phyloP scores from a whole-genome alignment of 192 early-diverging fungal species.

The Chytriomyces hyalinus region DNA sequence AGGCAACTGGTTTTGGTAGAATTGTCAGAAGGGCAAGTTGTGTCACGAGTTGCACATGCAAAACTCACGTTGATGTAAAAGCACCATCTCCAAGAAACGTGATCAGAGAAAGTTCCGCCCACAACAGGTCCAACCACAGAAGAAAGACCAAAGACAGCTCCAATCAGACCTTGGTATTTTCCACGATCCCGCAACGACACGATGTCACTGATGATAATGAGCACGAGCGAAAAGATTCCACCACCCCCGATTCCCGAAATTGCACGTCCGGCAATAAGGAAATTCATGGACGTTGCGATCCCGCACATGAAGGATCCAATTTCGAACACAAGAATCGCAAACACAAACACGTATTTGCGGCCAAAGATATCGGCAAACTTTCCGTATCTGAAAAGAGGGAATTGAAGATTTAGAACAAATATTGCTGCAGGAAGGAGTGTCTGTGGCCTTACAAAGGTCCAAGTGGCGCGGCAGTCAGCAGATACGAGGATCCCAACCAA shows the following conservation, averaged over 20 bases:
- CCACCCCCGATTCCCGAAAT: constrained; percentile 86
- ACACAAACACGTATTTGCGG: constrained; percentile 75
- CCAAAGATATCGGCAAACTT: constrained; percentile 93
- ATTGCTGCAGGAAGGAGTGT: background rate
- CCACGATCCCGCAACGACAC: constrained; percentile 41
- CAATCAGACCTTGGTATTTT: constrained; percentile 84
- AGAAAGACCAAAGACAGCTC: constrained; percentile 62
- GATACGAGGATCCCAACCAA: constrained; percentile 76
- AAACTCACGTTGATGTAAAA: constrained; percentile 74
- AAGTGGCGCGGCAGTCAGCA: constrained; percentile 30
- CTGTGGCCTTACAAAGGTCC: constrained; percentile 10
- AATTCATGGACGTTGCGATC: constrained; percentile 56
- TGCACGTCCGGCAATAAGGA: constrained; percentile 76
- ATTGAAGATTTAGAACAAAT: background rate
- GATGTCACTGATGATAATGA: constrained; percentile 57
- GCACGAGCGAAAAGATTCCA: constrained; percentile 75
- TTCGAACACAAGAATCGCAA: constrained; percentile 78
- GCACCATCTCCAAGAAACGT: constrained; percentile 53
- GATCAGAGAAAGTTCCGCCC: constrained; percentile 84
- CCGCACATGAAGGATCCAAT: constrained; percentile 86
- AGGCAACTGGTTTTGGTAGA: constrained; percentile 53
- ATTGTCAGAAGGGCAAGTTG: too few relatives aligned
- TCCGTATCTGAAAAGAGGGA: constrained; percentile 58
- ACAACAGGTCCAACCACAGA: constrained; percentile 82
- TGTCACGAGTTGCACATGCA: too few relatives aligned